Percentiles rank a stretch among this genome's conserved stretches.
These are phyloP conservation scores for Incumbomyces lentus DNA, from an alignment of 2,329 filamentous ascomycete genomes.

Conservation along the genomic window DNA sequence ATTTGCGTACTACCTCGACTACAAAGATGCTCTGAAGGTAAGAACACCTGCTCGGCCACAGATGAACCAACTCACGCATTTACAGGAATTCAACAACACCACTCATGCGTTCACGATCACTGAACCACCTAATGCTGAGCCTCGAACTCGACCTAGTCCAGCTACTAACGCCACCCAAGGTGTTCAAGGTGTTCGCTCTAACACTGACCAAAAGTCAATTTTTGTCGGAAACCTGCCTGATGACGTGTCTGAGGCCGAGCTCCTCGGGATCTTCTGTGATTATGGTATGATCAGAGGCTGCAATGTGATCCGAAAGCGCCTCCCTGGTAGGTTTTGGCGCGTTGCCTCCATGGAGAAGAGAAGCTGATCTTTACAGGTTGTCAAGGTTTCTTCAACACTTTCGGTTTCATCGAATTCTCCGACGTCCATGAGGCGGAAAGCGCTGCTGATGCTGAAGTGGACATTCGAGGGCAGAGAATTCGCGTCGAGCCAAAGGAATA, in stretches of 20 bases:
- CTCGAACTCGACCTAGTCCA: constrained; percentile 6
- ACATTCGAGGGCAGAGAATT: constrained; percentile 11
- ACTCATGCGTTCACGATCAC: constrained; percentile 10
- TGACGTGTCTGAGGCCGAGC: constrained; percentile 10
- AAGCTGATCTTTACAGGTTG: constrained; percentile 10
- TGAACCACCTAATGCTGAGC: constrained; percentile 13
- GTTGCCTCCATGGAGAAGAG: background rate
- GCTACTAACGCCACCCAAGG: background rate
- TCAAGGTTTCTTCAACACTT: constrained; percentile 13
- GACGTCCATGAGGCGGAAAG: constrained; percentile 12
- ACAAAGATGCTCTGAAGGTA: constrained; percentile 19
- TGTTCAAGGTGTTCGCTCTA: background rate
- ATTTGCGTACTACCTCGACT: constrained; percentile 21
- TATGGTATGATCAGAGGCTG: constrained; percentile 16
- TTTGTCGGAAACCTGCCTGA: constrained; percentile 20
- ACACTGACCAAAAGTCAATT: constrained; percentile 13
- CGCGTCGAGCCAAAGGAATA: constrained; percentile 21
- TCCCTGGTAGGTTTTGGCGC: constrained; percentile 12
- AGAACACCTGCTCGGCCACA: background rate
- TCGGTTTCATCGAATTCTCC: constrained; percentile 19
- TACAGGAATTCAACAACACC: constrained; percentile 12
- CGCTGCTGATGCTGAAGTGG: constrained; percentile 13
- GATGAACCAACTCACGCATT: background rate
- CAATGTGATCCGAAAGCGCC: constrained; percentile 18
- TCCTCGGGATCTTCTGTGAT: constrained; percentile 12